phyloP scores from a whole-genome alignment of 345 rosid genomes.

The Hibiscus mutabilis region DNA sequence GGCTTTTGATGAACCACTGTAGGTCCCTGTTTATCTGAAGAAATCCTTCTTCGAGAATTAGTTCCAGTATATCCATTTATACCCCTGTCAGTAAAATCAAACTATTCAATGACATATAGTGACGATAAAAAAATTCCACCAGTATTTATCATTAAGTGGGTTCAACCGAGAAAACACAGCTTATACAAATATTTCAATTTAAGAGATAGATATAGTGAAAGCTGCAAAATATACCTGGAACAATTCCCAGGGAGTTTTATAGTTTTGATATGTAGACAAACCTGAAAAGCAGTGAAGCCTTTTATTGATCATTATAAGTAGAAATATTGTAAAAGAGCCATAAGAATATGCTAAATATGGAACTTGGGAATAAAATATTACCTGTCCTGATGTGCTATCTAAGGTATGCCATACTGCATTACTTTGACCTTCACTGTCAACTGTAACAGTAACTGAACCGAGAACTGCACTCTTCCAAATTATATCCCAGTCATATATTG shows the following conservation, averaged over 20 bases:
- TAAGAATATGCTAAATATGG: background rate
- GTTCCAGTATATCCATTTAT: constrained; percentile 71
- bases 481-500: constrained; percentile 99
- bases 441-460: constrained; percentile 81
- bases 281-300: constrained; percentile 39
- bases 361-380: constrained; percentile 24
- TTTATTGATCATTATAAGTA: constrained; percentile 17
- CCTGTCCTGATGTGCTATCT: constrained; percentile 96
- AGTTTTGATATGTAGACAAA: constrained; percentile 84
- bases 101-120: constrained; percentile 8
- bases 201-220: background rate
- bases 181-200: background rate
- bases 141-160: background rate
- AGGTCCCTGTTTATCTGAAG: constrained; percentile 73
- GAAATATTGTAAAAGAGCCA: constrained; percentile 4
- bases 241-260: constrained; percentile 52
- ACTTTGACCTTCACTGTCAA: constrained; percentile 88
- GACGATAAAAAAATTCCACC: constrained; percentile 4
- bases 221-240: constrained; percentile 45
- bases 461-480: constrained; percentile 98
- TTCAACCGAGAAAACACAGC: background rate
- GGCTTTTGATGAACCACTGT: constrained; percentile 96
- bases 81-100: constrained; percentile 33
- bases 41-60: constrained; percentile 57
- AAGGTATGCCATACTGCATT: constrained; percentile 82